phyloP scores from a whole-genome alignment of 495 filamentous ascomycete genomes.

The Neurospora terricola region DNA sequence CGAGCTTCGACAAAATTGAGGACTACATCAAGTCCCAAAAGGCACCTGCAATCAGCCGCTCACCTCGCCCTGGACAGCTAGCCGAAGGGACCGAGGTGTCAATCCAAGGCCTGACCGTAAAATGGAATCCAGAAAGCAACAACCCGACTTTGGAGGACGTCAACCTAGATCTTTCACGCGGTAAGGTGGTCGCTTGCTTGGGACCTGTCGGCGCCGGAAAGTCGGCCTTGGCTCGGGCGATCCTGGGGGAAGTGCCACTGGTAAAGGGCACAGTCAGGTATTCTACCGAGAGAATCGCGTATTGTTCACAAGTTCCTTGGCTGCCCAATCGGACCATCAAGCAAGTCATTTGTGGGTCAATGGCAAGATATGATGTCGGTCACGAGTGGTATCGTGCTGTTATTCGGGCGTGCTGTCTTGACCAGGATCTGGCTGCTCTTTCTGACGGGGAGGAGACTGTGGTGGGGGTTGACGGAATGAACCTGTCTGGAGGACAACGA shows the following conservation, averaged over 20 bases:
- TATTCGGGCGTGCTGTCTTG: constrained; percentile 46
- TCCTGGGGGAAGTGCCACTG: constrained; percentile 42
- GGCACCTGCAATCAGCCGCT: neutral
- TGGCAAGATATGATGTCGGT: constrained; percentile 31
- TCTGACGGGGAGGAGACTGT: constrained; percentile 45
- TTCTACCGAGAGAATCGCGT: constrained; percentile 15
- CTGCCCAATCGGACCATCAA: constrained; percentile 49
- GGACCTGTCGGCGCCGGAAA: constrained; percentile 49
- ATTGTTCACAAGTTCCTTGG: constrained; percentile 38
- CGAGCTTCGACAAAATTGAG: constrained; percentile 29
- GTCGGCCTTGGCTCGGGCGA: constrained; percentile 42
- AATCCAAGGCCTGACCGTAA: constrained; percentile 8
- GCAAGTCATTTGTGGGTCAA: constrained; percentile 28
- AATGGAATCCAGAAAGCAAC: neutral
- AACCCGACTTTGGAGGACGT: constrained; percentile 4
- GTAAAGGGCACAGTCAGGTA: constrained; percentile 32
- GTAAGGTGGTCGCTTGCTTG: constrained; percentile 3
- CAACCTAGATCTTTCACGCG: constrained; percentile 3
- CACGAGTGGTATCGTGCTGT: constrained; percentile 46
- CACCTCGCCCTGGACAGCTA: neutral
- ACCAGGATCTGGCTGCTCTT: constrained; percentile 42
- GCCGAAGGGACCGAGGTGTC: neutral
- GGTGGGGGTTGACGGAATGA: constrained; percentile 51
- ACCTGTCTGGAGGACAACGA: constrained; percentile 53
- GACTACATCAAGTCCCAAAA: constrained; percentile 4